Evolutionary conservation across 1,139 yeast genomes (phyloP), one percentile per base, ranked within the genome.

Genomic region (Lodderomyces parapsilosis): DNA sequence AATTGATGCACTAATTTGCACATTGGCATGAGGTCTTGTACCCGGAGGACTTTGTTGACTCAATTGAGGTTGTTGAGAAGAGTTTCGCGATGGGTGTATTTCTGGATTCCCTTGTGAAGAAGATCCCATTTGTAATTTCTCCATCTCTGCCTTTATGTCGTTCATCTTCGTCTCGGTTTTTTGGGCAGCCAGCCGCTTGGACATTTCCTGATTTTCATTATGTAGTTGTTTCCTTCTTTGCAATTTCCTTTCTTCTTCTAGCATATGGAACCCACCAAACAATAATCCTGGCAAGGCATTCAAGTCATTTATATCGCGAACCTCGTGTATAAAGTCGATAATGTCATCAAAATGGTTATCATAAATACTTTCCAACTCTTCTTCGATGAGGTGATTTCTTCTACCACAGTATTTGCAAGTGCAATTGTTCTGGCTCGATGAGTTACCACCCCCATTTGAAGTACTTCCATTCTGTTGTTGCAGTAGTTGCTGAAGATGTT

Each of bases 361-460:
- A 45, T 69, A 71, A 15, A 68, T 62, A 46, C 55, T 64, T 48
- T 69, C 91, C 56, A 91, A 75, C 57, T 88, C 96, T 50, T 82
- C 83, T 56, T 87, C 94, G 52, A 89, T 79, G 24, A 90, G 80
- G 47, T 74, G 68, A 51, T 83, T 80, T 52, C 86, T 81, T 42
- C 89, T 76, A 1, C 94, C 96, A 64, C 98, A 91, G 24, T 82
- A 82, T 5, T 82, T 69, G 60, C 98, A 91, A 44, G 81, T 76
- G 60, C 97, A 90, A 13, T 42, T 45, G 33, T 45, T 45, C 17
- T 36, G n/a, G 17, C 27, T 13, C 10, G 38, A n/a, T 6, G 28
- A 19, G 7, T 14, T 38, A 10, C 23, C 22, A 18, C 34, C 23
- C 19, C 14, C 24, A 38, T 39, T 45, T 35, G 38, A 39, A 35